Conservation (phyloP, 2,329 filamentous ascomycete species). For the Zasmidium citrigriseum region DNA sequence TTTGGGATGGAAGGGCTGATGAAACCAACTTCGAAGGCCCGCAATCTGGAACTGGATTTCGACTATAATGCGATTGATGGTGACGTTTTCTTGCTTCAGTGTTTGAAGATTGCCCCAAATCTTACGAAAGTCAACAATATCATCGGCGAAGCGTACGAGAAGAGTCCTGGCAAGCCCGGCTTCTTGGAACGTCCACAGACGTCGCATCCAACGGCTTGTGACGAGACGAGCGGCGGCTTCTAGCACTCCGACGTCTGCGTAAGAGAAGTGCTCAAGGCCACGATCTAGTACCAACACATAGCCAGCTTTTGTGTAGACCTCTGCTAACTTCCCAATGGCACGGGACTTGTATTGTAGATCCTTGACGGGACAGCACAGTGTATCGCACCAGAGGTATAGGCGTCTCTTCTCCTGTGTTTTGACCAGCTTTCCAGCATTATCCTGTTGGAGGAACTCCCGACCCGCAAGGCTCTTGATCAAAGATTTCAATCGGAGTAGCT, state of each 20-base stretch:
- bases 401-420: not conserved
- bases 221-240: not conserved
- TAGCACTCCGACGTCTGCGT: not conserved
- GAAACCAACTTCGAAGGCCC: no score
- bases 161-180: not conserved
- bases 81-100: no score
- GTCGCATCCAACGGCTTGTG: slow-evolving; percentile 2
- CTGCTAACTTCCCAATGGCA: not conserved
- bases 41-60: no score
- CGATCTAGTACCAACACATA: not conserved
- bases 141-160: not conserved
- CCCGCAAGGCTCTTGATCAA: not conserved
- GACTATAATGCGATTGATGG: no score
- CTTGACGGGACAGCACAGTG: not conserved
- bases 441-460: not conserved
- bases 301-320: not conserved
- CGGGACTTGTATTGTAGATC: not conserved
- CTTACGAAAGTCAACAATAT: not conserved
- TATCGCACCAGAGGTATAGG: not conserved
- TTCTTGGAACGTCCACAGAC: slow-evolving; percentile 6
- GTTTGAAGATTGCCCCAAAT: no score
- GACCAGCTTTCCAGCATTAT: not conserved
- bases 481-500: not conserved
- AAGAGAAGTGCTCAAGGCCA: not conserved
- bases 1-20: no score